Percentiles rank a stretch among this genome's conserved stretches.
phyloP scores from a whole-genome alignment of 2,329 filamentous ascomycete genomes.

The Cryoendolithus antarcticus region DNA sequence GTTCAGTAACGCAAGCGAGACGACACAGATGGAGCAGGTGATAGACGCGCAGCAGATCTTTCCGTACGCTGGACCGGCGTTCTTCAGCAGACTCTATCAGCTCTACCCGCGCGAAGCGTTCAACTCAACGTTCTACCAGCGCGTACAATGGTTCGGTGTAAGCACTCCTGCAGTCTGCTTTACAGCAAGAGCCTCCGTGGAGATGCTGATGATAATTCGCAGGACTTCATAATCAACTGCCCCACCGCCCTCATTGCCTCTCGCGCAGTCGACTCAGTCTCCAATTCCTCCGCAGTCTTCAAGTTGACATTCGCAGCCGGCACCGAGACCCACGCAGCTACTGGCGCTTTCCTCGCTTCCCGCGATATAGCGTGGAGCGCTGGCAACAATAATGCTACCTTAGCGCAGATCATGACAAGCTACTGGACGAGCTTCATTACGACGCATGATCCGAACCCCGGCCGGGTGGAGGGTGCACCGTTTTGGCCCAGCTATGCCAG shows the following conservation, averaged over 20 bases:
- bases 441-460: constrained; percentile 22
- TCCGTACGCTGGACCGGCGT: constrained; percentile 22
- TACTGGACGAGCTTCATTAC: constrained; percentile 23
- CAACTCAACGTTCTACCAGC: constrained; percentile 27
- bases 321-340: constrained; percentile 20
- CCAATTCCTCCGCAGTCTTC: constrained; percentile 12
- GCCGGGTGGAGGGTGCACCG: too few relatives aligned
- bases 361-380: constrained; percentile 1
- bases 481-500: too few relatives aligned
- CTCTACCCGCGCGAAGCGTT: constrained; percentile 24
- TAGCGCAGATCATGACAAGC: constrained; percentile 22
- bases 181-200: too few relatives aligned
- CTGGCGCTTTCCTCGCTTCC: constrained; percentile 11
- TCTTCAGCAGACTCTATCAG: constrained; percentile 29
- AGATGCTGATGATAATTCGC: too few relatives aligned
- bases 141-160: constrained; percentile 26
- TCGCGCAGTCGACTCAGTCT: constrained; percentile 9
- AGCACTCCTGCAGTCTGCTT: too few relatives aligned
- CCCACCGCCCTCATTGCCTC: constrained; percentile 24
- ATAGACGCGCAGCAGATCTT: constrained; percentile 21
- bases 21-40: constrained; percentile 16
- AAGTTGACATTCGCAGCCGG: constrained; percentile 27
- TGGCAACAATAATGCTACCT: constrained; percentile 17
- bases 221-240: constrained; percentile 32
- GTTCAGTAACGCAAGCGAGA: constrained; percentile 22